phyloP scores from a whole-genome alignment of 495 filamentous ascomycete genomes.

The Hypomontagnella submonticulosa region DNA sequence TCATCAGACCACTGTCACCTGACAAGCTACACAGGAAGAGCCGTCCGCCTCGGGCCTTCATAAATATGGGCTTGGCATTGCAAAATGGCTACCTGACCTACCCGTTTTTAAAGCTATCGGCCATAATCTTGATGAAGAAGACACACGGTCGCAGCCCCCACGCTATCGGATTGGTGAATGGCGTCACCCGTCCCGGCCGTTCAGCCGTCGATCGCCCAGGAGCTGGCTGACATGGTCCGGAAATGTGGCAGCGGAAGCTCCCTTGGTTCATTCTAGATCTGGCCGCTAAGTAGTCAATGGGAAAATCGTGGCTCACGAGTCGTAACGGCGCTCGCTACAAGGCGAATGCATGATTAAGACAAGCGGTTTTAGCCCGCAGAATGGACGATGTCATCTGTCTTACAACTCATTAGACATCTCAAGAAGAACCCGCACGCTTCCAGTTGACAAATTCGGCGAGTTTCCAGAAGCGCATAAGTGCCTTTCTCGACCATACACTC shows the following conservation, averaged over 20 bases:
- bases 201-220: constrained; percentile 26
- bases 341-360: not conserved
- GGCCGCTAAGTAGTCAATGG: not conserved
- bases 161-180: constrained; percentile 33
- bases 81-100: constrained; percentile 2
- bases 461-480: constrained; percentile 13
- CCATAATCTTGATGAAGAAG: constrained; percentile 10
- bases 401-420: constrained; percentile 4
- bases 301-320: not conserved
- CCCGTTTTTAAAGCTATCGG: constrained; percentile 8
- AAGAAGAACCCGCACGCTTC: not conserved
- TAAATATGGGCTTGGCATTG: constrained; percentile 28
- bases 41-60: constrained; percentile 16
- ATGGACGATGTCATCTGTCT: not conserved
- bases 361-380: not conserved
- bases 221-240: constrained; percentile 23
- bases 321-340: not conserved
- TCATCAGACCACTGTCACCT: constrained; percentile 16
- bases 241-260: not conserved
- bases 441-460: constrained; percentile 3
- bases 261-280: not conserved
- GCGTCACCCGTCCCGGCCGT: constrained; percentile 29
- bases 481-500: not conserved
- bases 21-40: constrained; percentile 6
- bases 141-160: constrained; percentile 17